phyloP scores from a whole-genome alignment of 2,329 filamentous ascomycete genomes.

The Hawksworthiomyces lignivorus region DNA sequence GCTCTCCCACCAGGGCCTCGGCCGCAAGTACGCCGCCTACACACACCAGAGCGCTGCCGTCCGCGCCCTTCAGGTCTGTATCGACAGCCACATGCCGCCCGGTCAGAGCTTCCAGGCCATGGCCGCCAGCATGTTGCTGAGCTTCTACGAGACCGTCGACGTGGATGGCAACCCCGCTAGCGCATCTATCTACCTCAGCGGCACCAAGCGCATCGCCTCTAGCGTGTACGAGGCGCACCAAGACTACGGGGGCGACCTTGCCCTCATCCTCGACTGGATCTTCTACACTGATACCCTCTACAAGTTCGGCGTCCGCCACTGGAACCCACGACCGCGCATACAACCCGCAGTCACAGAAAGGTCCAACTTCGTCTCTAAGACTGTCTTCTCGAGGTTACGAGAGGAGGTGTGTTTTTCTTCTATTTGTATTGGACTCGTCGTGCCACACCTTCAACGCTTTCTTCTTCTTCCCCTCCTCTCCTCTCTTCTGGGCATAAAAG shows the following conservation, averaged over 20 bases:
- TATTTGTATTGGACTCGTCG: no score
- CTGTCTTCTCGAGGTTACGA: conserved; percentile 13
- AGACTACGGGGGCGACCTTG: conserved; percentile 14
- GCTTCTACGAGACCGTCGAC: conserved; percentile 13
- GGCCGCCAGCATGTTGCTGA: conserved; percentile 16
- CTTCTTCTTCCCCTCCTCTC: no score
- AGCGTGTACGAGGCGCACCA: conserved; percentile 8
- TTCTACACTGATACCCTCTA: conserved; percentile 16
- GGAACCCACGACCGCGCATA: conserved; percentile 6
- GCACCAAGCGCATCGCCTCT: conserved; percentile 13
- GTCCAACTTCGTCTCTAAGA: conserved; percentile 13
- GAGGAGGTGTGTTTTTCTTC: no score
- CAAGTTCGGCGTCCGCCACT: conserved; percentile 18
- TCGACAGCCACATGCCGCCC: conserved; percentile 2
- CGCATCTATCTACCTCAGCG: conserved; percentile 14
- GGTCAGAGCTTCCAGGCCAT: conserved; percentile 13
- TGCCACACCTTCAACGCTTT: no score
- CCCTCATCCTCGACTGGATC: conserved; percentile 16
- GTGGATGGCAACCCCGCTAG: conserved; percentile 3
- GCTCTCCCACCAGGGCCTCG: conserved; percentile 12
- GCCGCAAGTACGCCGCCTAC: conserved; percentile 3
- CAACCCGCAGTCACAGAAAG: conserved; percentile 5
- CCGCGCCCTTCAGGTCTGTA: conserved; percentile 8
- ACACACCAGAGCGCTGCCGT: conserved; percentile 10
- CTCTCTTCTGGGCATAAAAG: no score